Percentiles rank a stretch among this genome's conserved stretches.
phyloP scores from a whole-genome alignment of 2,329 filamentous ascomycete genomes.

The Domatiomyces catenatus region DNA sequence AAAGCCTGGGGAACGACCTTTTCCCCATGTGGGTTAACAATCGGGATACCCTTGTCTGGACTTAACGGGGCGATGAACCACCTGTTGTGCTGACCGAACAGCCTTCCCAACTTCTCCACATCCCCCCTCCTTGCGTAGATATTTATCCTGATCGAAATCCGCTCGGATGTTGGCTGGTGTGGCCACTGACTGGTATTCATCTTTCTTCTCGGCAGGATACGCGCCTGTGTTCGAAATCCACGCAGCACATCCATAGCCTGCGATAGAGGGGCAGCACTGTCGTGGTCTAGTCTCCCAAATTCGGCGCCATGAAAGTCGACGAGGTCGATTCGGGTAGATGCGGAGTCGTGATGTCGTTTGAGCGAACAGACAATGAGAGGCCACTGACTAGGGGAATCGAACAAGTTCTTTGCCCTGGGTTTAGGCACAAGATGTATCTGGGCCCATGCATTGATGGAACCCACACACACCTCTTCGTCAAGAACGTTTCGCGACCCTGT shows the following conservation, averaged over 20 bases:
- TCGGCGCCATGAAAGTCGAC: slow-evolving; percentile 54
- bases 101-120: slow-evolving; percentile 49
- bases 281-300: slow-evolving; percentile 61
- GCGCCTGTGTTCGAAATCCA: slow-evolving; percentile 55
- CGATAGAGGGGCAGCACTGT: slow-evolving; percentile 51
- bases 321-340: slow-evolving; percentile 48
- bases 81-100: slow-evolving; percentile 50
- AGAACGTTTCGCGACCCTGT: slow-evolving; percentile 7
- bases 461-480: slow-evolving; percentile 17
- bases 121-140: slow-evolving; percentile 62
- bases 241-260: slow-evolving; percentile 56
- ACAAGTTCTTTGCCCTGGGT: slow-evolving; percentile 7
- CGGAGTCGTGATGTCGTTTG: slow-evolving; percentile 4
- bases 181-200: slow-evolving; percentile 43
- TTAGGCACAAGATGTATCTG: slow-evolving; percentile 15
- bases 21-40: slow-evolving; percentile 57
- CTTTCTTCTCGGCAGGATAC: slow-evolving; percentile 53
- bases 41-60: slow-evolving; percentile 51
- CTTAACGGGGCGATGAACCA: slow-evolving; percentile 52
- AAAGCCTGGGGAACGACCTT: slow-evolving; percentile 7
- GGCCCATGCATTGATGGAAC: slow-evolving; percentile 11
- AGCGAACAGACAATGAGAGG: slow-evolving; percentile 15
- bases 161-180: slow-evolving; percentile 46
- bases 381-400: slow-evolving; percentile 12
- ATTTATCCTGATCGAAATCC: slow-evolving; percentile 54